These are phyloP conservation scores for Fusarium tricinctum DNA, from an alignment of 2,329 filamentous ascomycete species.

Conservation along the genomic window DNA sequence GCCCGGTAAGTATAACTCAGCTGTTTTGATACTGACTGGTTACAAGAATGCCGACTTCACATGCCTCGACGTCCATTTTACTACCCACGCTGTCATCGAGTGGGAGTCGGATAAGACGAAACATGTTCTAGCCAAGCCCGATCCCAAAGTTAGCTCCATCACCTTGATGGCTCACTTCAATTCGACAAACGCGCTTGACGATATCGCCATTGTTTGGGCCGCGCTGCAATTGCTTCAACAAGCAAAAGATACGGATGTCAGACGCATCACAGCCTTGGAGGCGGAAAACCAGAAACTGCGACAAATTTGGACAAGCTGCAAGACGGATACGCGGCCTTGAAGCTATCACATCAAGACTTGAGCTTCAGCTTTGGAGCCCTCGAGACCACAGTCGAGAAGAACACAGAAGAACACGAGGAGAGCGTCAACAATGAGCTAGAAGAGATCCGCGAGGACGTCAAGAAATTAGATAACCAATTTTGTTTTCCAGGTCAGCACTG, in stretches of 20 bases:
- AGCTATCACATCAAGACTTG: conserved; percentile 1
- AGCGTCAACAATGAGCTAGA: no score
- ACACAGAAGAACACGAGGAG: not conserved
- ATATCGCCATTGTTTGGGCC: not conserved
- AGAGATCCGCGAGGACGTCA: no score
- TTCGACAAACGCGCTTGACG: not conserved
- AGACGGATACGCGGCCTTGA: not conserved
- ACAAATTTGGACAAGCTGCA: not conserved
- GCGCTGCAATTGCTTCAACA: not conserved
- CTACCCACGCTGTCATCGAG: conserved; percentile 16
- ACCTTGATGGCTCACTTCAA: conserved; percentile 9
- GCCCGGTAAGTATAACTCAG: no score
- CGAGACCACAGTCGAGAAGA: conserved; percentile 1
- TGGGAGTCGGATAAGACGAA: conserved; percentile 9
- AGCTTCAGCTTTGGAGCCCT: conserved; percentile 1
- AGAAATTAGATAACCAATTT: no score
- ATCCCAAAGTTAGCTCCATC: conserved; percentile 16
- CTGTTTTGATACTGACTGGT: conserved; percentile 8
- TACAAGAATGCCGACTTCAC: conserved; percentile 21
- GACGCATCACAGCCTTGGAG: conserved; percentile 6
- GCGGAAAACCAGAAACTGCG: not conserved
- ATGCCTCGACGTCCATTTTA: conserved; percentile 18
- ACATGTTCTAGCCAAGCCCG: conserved; percentile 12
- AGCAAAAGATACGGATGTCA: not conserved
- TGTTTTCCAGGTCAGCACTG: no score